A percentile compares a stretch with the other conserved stretches of the same genome.
These are phyloP conservation scores for Ustulina deusta DNA, from an alignment of 2,329 filamentous ascomycete genomes.

Conservation along the genomic window DNA sequence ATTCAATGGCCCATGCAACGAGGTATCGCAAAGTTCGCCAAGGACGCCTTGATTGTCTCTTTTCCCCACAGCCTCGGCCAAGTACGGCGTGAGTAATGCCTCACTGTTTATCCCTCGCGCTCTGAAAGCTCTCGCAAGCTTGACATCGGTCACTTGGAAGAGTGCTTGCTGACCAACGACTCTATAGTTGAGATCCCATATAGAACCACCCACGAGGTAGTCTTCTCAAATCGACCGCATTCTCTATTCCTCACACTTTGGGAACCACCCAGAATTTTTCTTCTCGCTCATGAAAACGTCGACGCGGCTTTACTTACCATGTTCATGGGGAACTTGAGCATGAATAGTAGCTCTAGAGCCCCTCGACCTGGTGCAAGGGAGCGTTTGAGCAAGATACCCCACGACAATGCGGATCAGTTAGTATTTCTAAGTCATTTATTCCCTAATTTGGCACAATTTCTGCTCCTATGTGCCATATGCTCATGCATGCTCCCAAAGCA, in stretches of 20 bases:
- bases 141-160: background rate
- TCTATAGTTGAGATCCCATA: constrained; percentile 61
- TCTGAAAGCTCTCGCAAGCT: background rate
- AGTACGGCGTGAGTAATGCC: constrained; percentile 41
- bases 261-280: constrained; percentile 64
- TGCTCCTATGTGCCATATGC: too few relatives aligned
- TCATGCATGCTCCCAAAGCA: too few relatives aligned
- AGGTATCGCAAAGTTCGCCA: constrained; percentile 57
- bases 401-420: constrained; percentile 48
- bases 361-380: constrained; percentile 41
- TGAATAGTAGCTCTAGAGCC: constrained; percentile 22
- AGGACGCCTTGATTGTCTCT: constrained; percentile 56
- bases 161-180: constrained; percentile 11
- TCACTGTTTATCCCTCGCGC: background rate
- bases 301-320: constrained; percentile 31
- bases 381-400: constrained; percentile 50
- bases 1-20: constrained; percentile 54
- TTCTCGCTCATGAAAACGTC: background rate
- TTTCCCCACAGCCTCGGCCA: constrained; percentile 40
- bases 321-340: constrained; percentile 36
- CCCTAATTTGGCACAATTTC: too few relatives aligned
- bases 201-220: constrained; percentile 60
- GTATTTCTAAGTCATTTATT: too few relatives aligned
- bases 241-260: constrained; percentile 64
- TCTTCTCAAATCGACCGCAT: constrained; percentile 53